Conservation (phyloP, 106 monocot species). For the Dendrobium chrysotoxum region DNA sequence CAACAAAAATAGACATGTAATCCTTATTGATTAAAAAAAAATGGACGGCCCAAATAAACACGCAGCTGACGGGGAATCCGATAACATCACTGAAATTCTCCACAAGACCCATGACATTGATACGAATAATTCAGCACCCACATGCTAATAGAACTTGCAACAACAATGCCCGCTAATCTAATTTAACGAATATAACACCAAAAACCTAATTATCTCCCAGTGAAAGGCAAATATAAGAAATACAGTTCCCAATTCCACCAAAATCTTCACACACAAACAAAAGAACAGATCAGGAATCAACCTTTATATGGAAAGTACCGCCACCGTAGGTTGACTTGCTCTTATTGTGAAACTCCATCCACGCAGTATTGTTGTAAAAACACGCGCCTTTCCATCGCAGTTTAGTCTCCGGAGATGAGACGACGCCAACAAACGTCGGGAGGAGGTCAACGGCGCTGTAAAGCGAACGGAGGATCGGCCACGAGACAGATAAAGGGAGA, state of each 20-base stretch:
- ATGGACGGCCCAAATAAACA: neutral
- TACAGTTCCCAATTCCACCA: neutral
- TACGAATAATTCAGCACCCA: neutral
- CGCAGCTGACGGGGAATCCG: neutral
- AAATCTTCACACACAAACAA: neutral
- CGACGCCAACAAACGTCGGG: slow-evolving; percentile 31
- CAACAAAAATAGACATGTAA: neutral
- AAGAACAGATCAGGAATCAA: neutral
- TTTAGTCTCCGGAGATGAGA: slow-evolving; percentile 10
- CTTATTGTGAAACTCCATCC: slow-evolving; percentile 69
- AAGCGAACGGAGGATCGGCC: slow-evolving; percentile 23
- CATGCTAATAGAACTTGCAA: neutral
- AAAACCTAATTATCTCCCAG: neutral
- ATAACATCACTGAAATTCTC: neutral
- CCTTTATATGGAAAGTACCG: slow-evolving; percentile 59
- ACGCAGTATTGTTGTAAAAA: slow-evolving; percentile 44
- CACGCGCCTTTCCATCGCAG: slow-evolving; percentile 59
- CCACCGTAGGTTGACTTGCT: slow-evolving; percentile 39
- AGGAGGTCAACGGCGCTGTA: slow-evolving; percentile 27
- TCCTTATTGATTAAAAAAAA: neutral
- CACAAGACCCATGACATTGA: neutral
- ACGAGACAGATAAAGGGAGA: slow-evolving; percentile 11
- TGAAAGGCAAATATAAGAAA: neutral
- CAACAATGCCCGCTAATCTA: neutral
- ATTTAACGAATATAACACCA: neutral